Conservation (phyloP, 2,329 filamentous ascomycete species). For the Penicillium fuscoglaucum region DNA sequence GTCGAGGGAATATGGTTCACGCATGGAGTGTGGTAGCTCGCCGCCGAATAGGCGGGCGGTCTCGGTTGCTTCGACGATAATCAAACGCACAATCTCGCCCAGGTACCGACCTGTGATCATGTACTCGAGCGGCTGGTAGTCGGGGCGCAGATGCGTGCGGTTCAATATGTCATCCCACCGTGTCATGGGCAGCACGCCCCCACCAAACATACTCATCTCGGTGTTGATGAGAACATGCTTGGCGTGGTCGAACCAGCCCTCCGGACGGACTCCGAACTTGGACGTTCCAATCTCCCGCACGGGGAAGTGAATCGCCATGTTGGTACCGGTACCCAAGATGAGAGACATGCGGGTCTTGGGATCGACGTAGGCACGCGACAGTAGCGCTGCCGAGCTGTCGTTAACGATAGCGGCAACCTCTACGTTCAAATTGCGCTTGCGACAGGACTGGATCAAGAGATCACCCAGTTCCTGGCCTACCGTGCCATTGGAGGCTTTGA, state of each 20-base stretch:
- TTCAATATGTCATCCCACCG: slow-evolving; percentile 64
- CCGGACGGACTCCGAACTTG: slow-evolving; percentile 58
- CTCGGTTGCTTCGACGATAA: slow-evolving; percentile 60
- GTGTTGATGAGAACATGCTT: slow-evolving; percentile 65
- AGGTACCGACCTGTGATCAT: slow-evolving; percentile 64
- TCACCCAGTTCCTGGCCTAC: slow-evolving; percentile 61
- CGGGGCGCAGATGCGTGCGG: slow-evolving; percentile 55
- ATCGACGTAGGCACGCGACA: slow-evolving; percentile 63
- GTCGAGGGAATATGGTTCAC: slow-evolving; percentile 60
- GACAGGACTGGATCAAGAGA: slow-evolving; percentile 60
- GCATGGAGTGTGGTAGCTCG: slow-evolving; percentile 55
- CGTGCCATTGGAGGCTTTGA: slow-evolving; percentile 59
- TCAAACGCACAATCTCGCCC: slow-evolving; percentile 62
- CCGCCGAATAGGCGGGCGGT: slow-evolving; percentile 58
- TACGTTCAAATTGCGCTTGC: slow-evolving; percentile 55
- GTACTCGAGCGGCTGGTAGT: slow-evolving; percentile 67
- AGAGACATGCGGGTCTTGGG: slow-evolving; percentile 62
- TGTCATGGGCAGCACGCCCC: slow-evolving; percentile 57
- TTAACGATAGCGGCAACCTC: slow-evolving; percentile 64
- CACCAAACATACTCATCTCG: slow-evolving; percentile 66
- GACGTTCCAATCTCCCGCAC: slow-evolving; percentile 53
- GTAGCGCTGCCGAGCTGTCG: slow-evolving; percentile 61
- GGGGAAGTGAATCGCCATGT: slow-evolving; percentile 63
- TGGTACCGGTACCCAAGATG: slow-evolving; percentile 65
- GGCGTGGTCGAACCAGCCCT: slow-evolving; percentile 58